Conservation (phyloP, 176 grass and related monocot species). For the Rhynchospora tenuis region DNA sequence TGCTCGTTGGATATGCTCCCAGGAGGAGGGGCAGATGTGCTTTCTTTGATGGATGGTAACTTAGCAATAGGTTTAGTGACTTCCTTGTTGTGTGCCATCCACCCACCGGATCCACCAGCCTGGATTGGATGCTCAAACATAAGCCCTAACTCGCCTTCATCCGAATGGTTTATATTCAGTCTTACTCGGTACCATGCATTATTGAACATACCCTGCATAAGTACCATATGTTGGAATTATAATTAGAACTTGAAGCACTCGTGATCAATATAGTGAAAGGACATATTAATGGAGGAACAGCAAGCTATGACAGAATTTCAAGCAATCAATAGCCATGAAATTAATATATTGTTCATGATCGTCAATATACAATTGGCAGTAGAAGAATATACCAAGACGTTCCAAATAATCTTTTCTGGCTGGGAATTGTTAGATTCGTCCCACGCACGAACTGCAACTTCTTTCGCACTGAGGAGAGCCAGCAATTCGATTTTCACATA, state of each 20-base stretch:
- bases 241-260: neutral
- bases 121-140: slow-evolving; percentile 71
- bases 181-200: slow-evolving; percentile 87
- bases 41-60: slow-evolving; percentile 42
- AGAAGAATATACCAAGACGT: slow-evolving; percentile 42
- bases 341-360: neutral
- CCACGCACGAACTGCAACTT: slow-evolving; percentile 80
- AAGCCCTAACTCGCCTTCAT: slow-evolving; percentile 52
- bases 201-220: slow-evolving; percentile 86
- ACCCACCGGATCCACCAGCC: slow-evolving; percentile 57
- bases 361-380: neutral
- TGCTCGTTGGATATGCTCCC: slow-evolving; percentile 24
- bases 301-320: neutral
- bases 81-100: slow-evolving; percentile 46
- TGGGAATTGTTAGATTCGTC: slow-evolving; percentile 78
- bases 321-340: neutral
- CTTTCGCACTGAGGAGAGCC: slow-evolving; percentile 60
- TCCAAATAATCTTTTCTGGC: slow-evolving; percentile 71
- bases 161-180: slow-evolving; percentile 43
- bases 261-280: neutral
- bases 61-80: neutral
- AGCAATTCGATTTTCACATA: slow-evolving; percentile 54
- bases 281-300: no score
- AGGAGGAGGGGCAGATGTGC: slow-evolving; percentile 43
- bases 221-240: neutral